These are phyloP conservation scores for Paramecium bursaria DNA, from an alignment of 73 alveolate genomes.

Conservation along the genomic window DNA sequence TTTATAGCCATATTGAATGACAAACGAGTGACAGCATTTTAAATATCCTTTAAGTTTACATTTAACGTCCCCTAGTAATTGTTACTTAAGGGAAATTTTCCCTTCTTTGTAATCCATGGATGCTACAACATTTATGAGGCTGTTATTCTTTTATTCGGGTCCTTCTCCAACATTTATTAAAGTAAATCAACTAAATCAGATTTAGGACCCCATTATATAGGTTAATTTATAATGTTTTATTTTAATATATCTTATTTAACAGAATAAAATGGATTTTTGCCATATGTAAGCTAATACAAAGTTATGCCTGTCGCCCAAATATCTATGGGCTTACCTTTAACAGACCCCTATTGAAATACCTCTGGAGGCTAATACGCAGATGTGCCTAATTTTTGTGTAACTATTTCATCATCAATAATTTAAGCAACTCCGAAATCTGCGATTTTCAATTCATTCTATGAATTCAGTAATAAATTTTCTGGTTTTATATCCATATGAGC, in stretches of 20 bases:
- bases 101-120: slow-evolving; percentile 48
- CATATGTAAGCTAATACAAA: slow-evolving; percentile 55
- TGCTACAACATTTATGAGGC: slow-evolving; percentile 18
- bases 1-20: slow-evolving; percentile 48
- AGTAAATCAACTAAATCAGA: slow-evolving; percentile 39
- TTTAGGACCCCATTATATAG: neutral
- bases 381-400: slow-evolving; percentile 67
- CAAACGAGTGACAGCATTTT: slow-evolving; percentile 30
- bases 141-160: slow-evolving; percentile 44
- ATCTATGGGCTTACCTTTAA: slow-evolving; percentile 66
- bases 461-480: slow-evolving; percentile 56
- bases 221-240: neutral
- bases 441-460: slow-evolving; percentile 48
- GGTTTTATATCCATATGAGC: slow-evolving; percentile 77
- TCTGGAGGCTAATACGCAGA: slow-evolving; percentile 77
- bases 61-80: slow-evolving; percentile 18
- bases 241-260: slow-evolving; percentile 24
- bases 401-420: slow-evolving; percentile 64
- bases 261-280: slow-evolving; percentile 61
- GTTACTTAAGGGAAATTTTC: slow-evolving; percentile 16
- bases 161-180: slow-evolving; percentile 41
- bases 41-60: slow-evolving; percentile 6
- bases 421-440: slow-evolving; percentile 73
- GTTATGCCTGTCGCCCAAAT: slow-evolving; percentile 77
- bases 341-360: slow-evolving; percentile 14